Evolutionary conservation across 2,329 filamentous ascomycete genomes (phyloP).

Genomic region (Exophiala dermatitidis): DNA sequence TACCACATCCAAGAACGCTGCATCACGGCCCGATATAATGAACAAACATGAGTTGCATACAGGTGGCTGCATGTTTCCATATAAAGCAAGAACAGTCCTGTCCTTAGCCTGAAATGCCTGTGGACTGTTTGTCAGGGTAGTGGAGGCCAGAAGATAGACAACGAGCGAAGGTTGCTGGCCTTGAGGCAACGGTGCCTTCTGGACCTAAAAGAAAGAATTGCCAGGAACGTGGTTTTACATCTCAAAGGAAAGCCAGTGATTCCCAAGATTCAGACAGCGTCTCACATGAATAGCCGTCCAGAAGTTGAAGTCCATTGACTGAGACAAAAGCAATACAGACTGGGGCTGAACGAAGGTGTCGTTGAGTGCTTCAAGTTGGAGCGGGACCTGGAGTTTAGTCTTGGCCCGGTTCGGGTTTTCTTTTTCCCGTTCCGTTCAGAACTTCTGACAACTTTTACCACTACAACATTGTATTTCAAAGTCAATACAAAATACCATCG

Average conservation of each 20-base stretch:
- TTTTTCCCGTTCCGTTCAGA: background rate
- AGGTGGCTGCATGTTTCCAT: constrained; percentile 15
- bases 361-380: background rate
- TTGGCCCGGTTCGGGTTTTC: background rate
- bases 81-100: background rate
- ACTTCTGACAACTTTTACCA: background rate
- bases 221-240: background rate
- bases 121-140: background rate
- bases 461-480: too few species aligned
- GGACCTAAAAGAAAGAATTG: background rate
- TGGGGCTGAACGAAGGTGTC: background rate
- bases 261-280: background rate
- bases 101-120: background rate
- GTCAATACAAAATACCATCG: background rate
- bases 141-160: background rate
- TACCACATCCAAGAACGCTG: constrained; percentile 12
- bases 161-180: background rate
- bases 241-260: background rate
- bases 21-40: constrained; percentile 16
- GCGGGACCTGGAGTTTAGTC: background rate
- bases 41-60: constrained; percentile 9
- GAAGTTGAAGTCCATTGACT: background rate
- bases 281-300: background rate
- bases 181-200: background rate
- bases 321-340: background rate